Percentiles rank a stretch among this genome's conserved stretches.
Evolutionary conservation across 116 monocot genomes (phyloP).

Genomic region (Trichopus zeylanicus): DNA sequence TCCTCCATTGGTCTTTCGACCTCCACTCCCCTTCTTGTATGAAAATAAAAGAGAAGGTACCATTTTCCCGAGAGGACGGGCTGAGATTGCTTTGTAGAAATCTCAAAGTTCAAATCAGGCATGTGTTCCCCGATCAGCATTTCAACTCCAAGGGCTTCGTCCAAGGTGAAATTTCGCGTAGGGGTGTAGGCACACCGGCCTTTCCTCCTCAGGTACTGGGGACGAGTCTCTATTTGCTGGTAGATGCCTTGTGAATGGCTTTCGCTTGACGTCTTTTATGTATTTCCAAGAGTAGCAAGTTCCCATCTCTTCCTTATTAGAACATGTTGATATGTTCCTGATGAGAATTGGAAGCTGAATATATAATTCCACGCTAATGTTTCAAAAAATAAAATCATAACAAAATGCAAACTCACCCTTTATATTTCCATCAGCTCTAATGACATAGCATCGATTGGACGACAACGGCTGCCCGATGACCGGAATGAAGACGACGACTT

Average conservation of each 20-base stretch:
- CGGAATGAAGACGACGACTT: neutral
- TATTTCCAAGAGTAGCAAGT: conserved; percentile 29
- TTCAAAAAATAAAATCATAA: neutral
- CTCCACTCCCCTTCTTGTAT: conserved; percentile 19
- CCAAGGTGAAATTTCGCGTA: conserved; percentile 4
- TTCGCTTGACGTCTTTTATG: conserved; percentile 27
- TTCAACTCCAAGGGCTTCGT: conserved; percentile 30
- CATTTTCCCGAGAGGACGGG: conserved; percentile 27
- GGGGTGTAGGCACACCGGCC: conserved; percentile 30
- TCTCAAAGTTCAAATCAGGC: conserved; percentile 11
- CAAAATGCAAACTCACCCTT: neutral
- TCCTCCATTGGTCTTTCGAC: conserved; percentile 17
- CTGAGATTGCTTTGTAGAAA: too few species aligned
- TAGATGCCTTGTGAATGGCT: conserved; percentile 23
- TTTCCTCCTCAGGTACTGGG: conserved; percentile 28
- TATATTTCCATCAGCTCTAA: neutral
- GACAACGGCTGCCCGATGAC: neutral
- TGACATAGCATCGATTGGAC: neutral
- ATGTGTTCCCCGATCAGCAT: conserved; percentile 9
- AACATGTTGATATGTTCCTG: conserved; percentile 36
- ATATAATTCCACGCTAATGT: too few species aligned
- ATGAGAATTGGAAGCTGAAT: neutral
- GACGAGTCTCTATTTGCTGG: conserved; percentile 47
- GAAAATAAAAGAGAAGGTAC: conserved; percentile 44
- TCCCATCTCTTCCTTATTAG: conserved; percentile 40